Evolutionary conservation across 768 basidiomycete species (phyloP).

Genomic region (Leucocoprinus birnbaumii): DNA sequence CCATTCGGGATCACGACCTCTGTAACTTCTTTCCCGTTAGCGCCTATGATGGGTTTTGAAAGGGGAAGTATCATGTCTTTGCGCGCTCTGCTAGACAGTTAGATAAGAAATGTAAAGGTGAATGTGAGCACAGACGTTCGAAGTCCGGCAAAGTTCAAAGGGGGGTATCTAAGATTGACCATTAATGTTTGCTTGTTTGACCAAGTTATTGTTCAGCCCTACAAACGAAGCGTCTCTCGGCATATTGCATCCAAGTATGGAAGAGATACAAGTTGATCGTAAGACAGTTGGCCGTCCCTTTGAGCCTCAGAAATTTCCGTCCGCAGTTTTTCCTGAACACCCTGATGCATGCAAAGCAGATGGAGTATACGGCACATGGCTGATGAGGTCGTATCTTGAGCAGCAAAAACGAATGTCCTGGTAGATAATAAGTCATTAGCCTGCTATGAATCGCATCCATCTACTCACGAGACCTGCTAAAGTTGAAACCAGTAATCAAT

Average conservation of each 20-base stretch:
- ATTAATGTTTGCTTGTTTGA: not conserved
- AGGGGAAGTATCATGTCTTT: conserved; percentile 22
- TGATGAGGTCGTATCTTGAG: conserved; percentile 22
- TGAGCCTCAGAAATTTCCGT: conserved; percentile 21
- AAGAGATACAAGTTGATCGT: conserved; percentile 33
- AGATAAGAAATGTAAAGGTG: not conserved
- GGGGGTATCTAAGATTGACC: conserved; percentile 15
- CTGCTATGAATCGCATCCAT: too few species aligned
- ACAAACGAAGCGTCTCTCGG: conserved; percentile 34
- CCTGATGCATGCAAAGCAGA: conserved; percentile 16
- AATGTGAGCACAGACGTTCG: conserved; percentile 16
- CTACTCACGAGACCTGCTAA: too few species aligned
- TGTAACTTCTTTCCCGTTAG: conserved; percentile 20
- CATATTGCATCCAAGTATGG: conserved; percentile 35
- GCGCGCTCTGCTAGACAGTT: conserved; percentile 15
- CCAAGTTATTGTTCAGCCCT: conserved; percentile 9
- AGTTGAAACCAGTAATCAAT: too few species aligned
- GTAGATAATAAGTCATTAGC: not conserved
- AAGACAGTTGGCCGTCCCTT: conserved; percentile 27
- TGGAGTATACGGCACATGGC: conserved; percentile 19
- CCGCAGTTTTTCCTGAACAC: conserved; percentile 21
- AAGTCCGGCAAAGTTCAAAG: conserved; percentile 18
- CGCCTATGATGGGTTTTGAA: conserved; percentile 19
- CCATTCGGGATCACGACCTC: conserved; percentile 35
- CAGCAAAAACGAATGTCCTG: conserved; percentile 23